These are phyloP conservation scores for Acer campestre DNA, from an alignment of 345 rosid species.

Conservation along the genomic window DNA sequence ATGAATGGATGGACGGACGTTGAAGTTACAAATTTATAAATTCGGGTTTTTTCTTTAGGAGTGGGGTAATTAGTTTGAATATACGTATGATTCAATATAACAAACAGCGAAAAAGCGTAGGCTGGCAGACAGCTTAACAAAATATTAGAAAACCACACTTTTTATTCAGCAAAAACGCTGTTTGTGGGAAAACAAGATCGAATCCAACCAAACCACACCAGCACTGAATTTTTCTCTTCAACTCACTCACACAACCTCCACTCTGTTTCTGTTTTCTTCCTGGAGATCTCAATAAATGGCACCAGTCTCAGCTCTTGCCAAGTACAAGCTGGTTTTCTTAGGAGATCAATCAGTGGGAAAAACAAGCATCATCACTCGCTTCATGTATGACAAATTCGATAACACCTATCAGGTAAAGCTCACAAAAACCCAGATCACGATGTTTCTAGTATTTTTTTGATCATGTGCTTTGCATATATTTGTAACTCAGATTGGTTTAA, in stretches of 20 bases:
- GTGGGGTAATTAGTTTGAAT: no score
- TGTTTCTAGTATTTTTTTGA: not conserved
- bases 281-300: conserved; percentile 45
- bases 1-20: no score
- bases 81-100: no score
- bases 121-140: not conserved
- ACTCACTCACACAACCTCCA: not conserved
- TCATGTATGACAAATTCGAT: conserved; percentile 94
- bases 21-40: no score
- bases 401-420: conserved; percentile 76
- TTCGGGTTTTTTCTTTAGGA: no score
- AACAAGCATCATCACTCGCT: conserved; percentile 90
- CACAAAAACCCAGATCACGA: not conserved
- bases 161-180: not conserved
- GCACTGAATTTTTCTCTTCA: not conserved
- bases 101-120: not conserved
- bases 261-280: not conserved
- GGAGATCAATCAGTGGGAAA: conserved; percentile 95
- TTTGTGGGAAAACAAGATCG: not conserved
- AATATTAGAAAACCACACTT: not conserved
- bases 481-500: not conserved
- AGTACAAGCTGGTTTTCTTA: conserved; percentile 85
- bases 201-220: not conserved
- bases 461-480: not conserved
- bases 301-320: conserved; percentile 84